Evolutionary conservation across 345 rosid genomes (phyloP).

Genomic region (Tarenaya hassleriana): DNA sequence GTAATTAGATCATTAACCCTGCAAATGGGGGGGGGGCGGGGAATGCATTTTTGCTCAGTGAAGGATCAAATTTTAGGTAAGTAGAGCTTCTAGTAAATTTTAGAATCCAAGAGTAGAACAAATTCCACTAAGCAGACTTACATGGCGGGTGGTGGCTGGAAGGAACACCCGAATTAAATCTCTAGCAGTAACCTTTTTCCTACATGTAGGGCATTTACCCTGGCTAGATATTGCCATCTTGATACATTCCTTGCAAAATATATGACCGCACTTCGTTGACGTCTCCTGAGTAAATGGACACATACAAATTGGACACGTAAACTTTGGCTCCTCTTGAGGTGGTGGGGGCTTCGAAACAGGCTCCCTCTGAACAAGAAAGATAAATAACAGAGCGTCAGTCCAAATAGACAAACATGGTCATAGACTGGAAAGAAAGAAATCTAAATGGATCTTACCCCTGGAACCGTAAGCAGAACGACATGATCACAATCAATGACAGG

Average conservation of each 20-base stretch:
- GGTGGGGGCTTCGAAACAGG: conserved; percentile 25
- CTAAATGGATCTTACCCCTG: conserved; percentile 5
- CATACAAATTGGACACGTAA: conserved; percentile 92
- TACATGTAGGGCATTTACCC: conserved; percentile 83
- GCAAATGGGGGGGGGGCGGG: conserved; percentile 4
- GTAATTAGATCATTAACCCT: conserved; percentile 21
- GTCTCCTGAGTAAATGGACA: conserved; percentile 68
- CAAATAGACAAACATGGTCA: neutral
- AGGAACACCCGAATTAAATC: conserved; percentile 92
- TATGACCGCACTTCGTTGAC: conserved; percentile 96
- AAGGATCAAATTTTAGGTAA: neutral
- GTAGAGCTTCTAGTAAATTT: neutral
- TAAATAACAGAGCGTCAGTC: neutral
- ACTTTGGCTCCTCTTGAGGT: conserved; percentile 73
- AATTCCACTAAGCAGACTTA: conserved; percentile 16
- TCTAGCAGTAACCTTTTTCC: conserved; percentile 62
- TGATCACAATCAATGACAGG: conserved; percentile 30
- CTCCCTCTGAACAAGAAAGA: conserved; percentile 11
- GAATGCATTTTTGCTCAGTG: neutral
- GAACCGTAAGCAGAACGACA: conserved; percentile 1
- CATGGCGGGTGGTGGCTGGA: conserved; percentile 41
- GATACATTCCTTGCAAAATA: conserved; percentile 87
- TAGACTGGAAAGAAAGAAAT: neutral
- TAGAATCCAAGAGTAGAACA: no score
- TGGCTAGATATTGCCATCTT: conserved; percentile 56